These are phyloP conservation scores for Ustulina deusta DNA, from an alignment of 2,329 filamentous ascomycete genomes.

Conservation along the genomic window DNA sequence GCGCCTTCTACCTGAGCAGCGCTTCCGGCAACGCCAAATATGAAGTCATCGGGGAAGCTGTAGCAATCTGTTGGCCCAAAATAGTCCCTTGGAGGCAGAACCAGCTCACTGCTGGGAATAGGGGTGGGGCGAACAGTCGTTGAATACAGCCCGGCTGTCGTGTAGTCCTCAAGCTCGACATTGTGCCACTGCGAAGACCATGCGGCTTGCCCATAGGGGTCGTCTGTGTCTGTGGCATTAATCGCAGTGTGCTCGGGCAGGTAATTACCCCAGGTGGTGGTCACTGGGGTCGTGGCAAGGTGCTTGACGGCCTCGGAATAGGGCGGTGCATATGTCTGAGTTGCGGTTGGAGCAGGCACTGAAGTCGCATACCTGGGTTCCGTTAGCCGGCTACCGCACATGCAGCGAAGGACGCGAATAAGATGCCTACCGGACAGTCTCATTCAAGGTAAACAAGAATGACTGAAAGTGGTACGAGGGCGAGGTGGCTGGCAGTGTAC, in stretches of 20 bases:
- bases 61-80: slow-evolving; percentile 55
- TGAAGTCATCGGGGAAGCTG: slow-evolving; percentile 61
- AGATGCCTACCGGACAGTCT: neutral
- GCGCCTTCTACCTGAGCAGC: slow-evolving; percentile 62
- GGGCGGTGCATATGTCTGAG: slow-evolving; percentile 10
- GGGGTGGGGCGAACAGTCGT: slow-evolving; percentile 68
- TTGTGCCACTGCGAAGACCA: slow-evolving; percentile 31
- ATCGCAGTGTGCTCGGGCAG: neutral
- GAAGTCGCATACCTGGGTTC: slow-evolving; percentile 13
- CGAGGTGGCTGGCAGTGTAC: neutral
- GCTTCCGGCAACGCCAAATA: slow-evolving; percentile 62
- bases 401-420: neutral
- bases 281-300: neutral
- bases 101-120: slow-evolving; percentile 64
- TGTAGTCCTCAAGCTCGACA: slow-evolving; percentile 21
- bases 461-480: slow-evolving; percentile 6
- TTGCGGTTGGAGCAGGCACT: slow-evolving; percentile 17
- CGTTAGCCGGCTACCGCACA: neutral
- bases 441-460: slow-evolving; percentile 3
- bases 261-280: slow-evolving; percentile 12
- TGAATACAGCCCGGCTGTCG: slow-evolving; percentile 38
- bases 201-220: slow-evolving; percentile 27
- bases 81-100: slow-evolving; percentile 62
- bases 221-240: slow-evolving; percentile 20
- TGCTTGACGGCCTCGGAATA: slow-evolving; percentile 14